A percentile compares a stretch with the other conserved stretches of the same genome.
Evolutionary conservation across 225 moss, liverwort and hornwort species (phyloP).

Genomic region (Pseudoscleropodium purum): DNA sequence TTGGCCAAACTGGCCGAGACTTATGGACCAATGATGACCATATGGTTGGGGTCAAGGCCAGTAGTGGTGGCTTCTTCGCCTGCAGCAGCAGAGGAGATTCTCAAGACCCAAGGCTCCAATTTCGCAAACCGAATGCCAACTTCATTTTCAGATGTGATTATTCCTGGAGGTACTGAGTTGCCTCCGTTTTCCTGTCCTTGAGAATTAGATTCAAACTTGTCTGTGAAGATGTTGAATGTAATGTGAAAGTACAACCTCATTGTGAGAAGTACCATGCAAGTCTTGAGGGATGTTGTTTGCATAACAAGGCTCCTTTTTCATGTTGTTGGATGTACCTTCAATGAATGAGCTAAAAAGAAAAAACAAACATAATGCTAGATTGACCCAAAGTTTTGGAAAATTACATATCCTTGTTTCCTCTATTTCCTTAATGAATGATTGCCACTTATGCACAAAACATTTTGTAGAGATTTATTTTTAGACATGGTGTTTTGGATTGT

Average conservation of each 20-base stretch:
- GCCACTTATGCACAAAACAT: background rate
- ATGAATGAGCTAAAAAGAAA: background rate
- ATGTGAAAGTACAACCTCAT: background rate
- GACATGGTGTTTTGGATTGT: background rate
- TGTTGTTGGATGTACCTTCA: background rate
- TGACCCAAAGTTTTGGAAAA: background rate
- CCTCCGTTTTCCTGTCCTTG: background rate
- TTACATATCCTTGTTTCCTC: no score
- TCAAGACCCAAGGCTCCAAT: background rate
- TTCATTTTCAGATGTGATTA: background rate
- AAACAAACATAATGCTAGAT: background rate
- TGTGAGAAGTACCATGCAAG: background rate
- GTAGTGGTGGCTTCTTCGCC: background rate
- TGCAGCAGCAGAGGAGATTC: background rate
- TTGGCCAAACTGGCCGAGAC: background rate
- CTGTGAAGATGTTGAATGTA: background rate
- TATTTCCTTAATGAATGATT: background rate
- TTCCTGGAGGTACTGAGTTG: background rate
- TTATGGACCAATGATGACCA: background rate
- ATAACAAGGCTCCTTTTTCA: background rate
- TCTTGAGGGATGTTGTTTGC: background rate
- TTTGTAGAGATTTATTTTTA: background rate
- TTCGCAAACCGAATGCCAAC: background rate
- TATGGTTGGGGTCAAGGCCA: background rate
- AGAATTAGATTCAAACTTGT: background rate